phyloP scores from a whole-genome alignment of 176 grass and related monocot species.

The Oryza meridionalis region DNA sequence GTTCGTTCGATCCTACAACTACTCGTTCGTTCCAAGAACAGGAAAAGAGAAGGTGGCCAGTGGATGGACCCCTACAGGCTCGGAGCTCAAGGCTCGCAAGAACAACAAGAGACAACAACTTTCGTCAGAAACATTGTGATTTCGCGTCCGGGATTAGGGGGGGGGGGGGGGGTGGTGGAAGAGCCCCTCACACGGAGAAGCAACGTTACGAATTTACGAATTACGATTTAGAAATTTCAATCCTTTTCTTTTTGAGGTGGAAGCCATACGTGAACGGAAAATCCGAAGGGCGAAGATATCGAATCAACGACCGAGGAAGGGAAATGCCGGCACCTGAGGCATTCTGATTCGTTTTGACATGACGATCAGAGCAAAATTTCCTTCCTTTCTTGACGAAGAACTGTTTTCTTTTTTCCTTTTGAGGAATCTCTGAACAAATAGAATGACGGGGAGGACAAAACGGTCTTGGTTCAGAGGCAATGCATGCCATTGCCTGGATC shows the following conservation, averaged over 20 bases:
- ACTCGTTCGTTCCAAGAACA: conserved; percentile 27
- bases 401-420: background rate
- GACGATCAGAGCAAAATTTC: background rate
- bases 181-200: background rate
- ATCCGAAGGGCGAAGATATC: conserved; percentile 7
- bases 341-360: background rate
- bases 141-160: background rate
- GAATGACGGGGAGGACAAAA: background rate
- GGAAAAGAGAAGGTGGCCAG: conserved; percentile 13
- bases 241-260: background rate
- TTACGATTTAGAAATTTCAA: background rate
- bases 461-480: background rate
- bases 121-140: conserved; percentile 4
- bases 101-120: conserved; percentile 30
- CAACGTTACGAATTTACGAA: background rate
- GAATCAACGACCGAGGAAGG: conserved; percentile 10
- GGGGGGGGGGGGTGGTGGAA: too few species aligned
- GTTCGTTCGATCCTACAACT: conserved; percentile 27
- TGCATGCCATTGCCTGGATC: background rate
- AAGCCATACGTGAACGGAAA: background rate
- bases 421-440: background rate
- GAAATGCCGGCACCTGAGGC: background rate
- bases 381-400: background rate
- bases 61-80: conserved; percentile 44
- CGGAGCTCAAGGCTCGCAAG: conserved; percentile 29